Percentiles rank a stretch among this genome's conserved stretches.
Evolutionary conservation across 1,139 yeast genomes (phyloP).

Genomic region (Scheffersomyces insectosa): DNA sequence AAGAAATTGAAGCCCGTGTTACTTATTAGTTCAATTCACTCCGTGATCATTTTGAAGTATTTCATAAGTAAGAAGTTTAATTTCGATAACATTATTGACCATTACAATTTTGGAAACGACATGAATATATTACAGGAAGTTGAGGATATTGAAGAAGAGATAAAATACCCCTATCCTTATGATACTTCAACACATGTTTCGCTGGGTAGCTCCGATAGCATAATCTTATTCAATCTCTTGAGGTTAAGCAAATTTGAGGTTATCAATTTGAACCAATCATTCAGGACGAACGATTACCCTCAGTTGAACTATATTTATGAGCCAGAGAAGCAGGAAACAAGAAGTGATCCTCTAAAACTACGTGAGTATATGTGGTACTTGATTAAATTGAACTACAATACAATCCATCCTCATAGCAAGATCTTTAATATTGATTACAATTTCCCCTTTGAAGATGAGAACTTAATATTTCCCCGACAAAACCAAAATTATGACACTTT

Average conservation of each 20-base stretch:
- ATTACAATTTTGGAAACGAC: too few relatives aligned
- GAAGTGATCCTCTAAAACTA: slow-evolving; percentile 29
- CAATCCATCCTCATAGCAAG: slow-evolving; percentile 19
- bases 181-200: too few relatives aligned
- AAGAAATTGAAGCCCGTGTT: slow-evolving; percentile 8
- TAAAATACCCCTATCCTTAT: too few relatives aligned
- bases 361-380: slow-evolving; percentile 35
- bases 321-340: slow-evolving; percentile 2
- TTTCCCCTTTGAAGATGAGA: slow-evolving; percentile 11
- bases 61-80: slow-evolving; percentile 22
- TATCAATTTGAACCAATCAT: slow-evolving; percentile 24
- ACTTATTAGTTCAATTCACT: slow-evolving; percentile 29
- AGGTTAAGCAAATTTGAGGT: slow-evolving; percentile 28
- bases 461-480: slow-evolving; percentile 6
- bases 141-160: too few relatives aligned
- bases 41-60: slow-evolving; percentile 33
- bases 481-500: too few relatives aligned
- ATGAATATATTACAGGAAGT: too few relatives aligned
- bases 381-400: slow-evolving; percentile 27
- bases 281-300: slow-evolving; percentile 24
- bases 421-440: slow-evolving; percentile 15
- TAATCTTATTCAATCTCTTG: slow-evolving; percentile 7
- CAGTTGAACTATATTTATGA: slow-evolving; percentile 12
- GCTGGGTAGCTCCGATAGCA: too few relatives aligned
- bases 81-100: slow-evolving; percentile 4